phyloP scores from a whole-genome alignment of 2,329 filamentous ascomycete species.

The Verticillium longisporum region DNA sequence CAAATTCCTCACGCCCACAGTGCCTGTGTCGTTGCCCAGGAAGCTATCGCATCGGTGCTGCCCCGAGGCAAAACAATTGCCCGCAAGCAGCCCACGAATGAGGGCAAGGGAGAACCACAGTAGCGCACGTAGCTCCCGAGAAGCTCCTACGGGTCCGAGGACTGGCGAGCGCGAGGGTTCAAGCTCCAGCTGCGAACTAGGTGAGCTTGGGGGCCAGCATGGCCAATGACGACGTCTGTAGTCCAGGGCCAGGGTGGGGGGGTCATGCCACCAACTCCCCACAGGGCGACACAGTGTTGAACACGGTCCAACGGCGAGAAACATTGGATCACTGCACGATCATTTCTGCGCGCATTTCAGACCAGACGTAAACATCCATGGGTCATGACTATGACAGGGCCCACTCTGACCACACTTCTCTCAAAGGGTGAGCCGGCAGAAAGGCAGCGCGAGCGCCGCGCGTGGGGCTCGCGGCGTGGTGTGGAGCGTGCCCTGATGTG shows the following conservation, averaged over 20 bases:
- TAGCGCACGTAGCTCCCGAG: not conserved
- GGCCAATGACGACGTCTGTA: not conserved
- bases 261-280: not conserved
- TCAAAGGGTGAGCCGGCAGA: not conserved
- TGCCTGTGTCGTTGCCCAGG: not conserved
- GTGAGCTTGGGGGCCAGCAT: not conserved
- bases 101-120: not conserved
- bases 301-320: not conserved
- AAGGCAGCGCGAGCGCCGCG: not conserved
- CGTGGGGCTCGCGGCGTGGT: not conserved
- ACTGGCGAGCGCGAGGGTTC: not conserved
- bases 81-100: not conserved
- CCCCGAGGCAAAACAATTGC: not conserved
- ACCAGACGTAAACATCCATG: not conserved
- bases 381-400: not conserved
- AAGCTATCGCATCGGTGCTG: not conserved
- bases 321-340: not conserved
- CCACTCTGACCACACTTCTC: not conserved
- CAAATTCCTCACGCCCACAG: not conserved
- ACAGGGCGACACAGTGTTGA: not conserved
- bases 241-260: not conserved
- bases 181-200: not conserved
- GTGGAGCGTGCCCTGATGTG: not conserved
- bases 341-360: not conserved
- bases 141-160: not conserved